These are phyloP conservation scores for Quercus gilva DNA, from an alignment of 306 rosid genomes.

Conservation along the genomic window DNA sequence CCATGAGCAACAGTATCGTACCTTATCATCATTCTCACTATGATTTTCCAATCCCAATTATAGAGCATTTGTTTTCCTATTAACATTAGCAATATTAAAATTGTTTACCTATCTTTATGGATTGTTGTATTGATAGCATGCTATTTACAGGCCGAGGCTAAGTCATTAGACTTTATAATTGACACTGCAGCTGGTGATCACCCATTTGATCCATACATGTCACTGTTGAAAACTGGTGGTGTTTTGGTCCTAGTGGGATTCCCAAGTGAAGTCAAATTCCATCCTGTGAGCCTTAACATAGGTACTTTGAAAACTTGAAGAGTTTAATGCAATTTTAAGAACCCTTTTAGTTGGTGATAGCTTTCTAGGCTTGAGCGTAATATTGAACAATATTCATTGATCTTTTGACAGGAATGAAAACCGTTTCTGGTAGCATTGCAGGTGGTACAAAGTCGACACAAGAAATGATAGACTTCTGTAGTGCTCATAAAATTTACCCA, in stretches of 20 bases:
- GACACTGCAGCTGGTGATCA: slow-evolving; percentile 90
- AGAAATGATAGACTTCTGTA: slow-evolving; percentile 79
- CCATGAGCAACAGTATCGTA: no score
- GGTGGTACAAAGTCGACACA: slow-evolving; percentile 67
- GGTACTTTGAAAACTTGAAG: slow-evolving; percentile 39
- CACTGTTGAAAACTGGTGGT: slow-evolving; percentile 59
- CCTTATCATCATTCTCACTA: no score
- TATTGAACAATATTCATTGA: background rate
- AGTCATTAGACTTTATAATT: slow-evolving; percentile 64
- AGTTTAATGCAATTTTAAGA: slow-evolving; percentile 1
- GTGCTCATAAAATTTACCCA: slow-evolving; percentile 52
- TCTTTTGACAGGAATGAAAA: slow-evolving; percentile 50
- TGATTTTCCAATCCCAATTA: no score
- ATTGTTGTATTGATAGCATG: slow-evolving; percentile 5
- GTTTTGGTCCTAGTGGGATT: slow-evolving; percentile 59
- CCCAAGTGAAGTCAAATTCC: slow-evolving; percentile 70
- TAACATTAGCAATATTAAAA: no score
- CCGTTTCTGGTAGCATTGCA: slow-evolving; percentile 50
- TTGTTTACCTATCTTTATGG: no score
- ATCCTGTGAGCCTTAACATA: slow-evolving; percentile 54
- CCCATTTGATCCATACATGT: slow-evolving; percentile 75
- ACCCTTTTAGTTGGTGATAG: background rate
- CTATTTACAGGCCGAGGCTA: slow-evolving; percentile 49
- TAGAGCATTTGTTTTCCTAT: no score
- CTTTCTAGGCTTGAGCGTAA: background rate